Evolutionary conservation across 345 rosid genomes (phyloP).

Genomic region (Physaria fendleri): DNA sequence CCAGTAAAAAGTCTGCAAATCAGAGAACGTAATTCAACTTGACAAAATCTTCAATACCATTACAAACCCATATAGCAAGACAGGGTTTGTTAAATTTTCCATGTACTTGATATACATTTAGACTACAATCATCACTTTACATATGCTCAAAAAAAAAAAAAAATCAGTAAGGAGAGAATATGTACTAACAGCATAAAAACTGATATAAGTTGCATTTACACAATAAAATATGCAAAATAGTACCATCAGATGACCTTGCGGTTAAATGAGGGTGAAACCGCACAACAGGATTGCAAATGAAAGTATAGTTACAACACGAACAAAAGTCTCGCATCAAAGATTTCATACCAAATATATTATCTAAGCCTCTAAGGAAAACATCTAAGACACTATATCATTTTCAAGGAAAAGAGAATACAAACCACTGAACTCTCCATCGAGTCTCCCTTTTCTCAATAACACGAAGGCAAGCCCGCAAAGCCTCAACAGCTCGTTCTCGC

Average conservation of each 20-base stretch:
- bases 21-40: constrained; percentile 1
- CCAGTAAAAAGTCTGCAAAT: not conserved
- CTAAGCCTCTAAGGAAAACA: not conserved
- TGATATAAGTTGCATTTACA: not conserved
- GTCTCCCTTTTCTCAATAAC: constrained; percentile 99
- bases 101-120: not conserved
- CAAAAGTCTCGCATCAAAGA: not conserved
- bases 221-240: not conserved
- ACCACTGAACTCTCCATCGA: constrained; percentile 99
- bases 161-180: not conserved
- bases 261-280: constrained; percentile 5
- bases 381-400: constrained; percentile 1
- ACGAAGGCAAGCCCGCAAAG: constrained; percentile 97
- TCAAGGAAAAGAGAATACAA: constrained; percentile 29
- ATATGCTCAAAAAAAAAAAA: not conserved
- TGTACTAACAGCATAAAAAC: not conserved
- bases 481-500: constrained; percentile 94
- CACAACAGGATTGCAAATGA: constrained; percentile 4
- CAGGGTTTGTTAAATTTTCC: constrained; percentile 3
- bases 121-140: not conserved
- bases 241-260: no score
- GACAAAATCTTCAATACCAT: not conserved
- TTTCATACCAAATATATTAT: constrained; percentile 2
- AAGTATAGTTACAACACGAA: not conserved
- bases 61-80: constrained; percentile 3